Evolutionary conservation across 305 asterid species (phyloP).

Genomic region (Solanum hybrid): DNA sequence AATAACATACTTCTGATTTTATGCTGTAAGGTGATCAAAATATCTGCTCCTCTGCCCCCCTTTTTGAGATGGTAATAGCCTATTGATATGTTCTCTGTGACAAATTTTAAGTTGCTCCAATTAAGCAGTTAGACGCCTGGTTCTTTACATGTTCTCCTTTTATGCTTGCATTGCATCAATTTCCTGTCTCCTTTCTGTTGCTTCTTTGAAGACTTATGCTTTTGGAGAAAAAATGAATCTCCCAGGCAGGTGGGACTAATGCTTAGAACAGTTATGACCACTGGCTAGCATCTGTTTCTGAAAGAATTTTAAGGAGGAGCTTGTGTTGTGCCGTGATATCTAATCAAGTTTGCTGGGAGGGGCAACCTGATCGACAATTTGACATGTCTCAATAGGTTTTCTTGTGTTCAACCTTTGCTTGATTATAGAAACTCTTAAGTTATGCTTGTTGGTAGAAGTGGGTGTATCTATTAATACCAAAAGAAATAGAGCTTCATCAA

Average conservation of each 20-base stretch:
- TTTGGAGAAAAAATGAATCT: neutral
- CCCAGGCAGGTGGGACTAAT: neutral
- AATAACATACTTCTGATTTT: neutral
- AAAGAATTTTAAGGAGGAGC: neutral
- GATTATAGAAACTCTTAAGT: neutral
- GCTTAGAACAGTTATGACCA: neutral
- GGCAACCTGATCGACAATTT: neutral
- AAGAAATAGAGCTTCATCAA: neutral
- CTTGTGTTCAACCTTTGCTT: neutral
- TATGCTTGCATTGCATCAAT: neutral
- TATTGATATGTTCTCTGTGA: neutral
- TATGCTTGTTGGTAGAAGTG: neutral
- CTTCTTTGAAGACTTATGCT: neutral
- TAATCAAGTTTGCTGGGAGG: neutral
- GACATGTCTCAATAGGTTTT: neutral
- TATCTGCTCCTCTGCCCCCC: neutral
- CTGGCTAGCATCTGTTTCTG: neutral
- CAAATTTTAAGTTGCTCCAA: neutral
- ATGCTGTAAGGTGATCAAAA: neutral
- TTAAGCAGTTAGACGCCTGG: neutral
- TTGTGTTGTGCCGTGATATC: neutral
- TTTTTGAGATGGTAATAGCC: neutral
- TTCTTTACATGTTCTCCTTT: neutral
- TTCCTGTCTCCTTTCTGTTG: neutral
- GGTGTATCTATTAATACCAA: neutral